A percentile compares a stretch with the other conserved stretches of the same genome.
phyloP scores from a whole-genome alignment of 768 basidiomycete genomes.

The Mycena pura region DNA sequence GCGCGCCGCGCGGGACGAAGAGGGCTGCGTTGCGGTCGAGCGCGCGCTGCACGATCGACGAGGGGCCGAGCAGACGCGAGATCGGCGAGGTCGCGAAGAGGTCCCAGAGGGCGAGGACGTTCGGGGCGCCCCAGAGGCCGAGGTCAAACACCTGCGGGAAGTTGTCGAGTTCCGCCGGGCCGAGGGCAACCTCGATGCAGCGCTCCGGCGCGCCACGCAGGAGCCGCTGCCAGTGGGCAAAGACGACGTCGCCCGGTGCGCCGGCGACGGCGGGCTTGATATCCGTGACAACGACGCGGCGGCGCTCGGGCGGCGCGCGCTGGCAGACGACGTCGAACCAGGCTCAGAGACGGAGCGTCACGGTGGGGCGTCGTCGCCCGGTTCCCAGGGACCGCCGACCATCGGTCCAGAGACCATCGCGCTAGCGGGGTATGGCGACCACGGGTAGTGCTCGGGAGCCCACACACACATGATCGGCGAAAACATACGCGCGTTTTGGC shows the following conservation, averaged over 20 bases:
- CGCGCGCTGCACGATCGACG: constrained; percentile 44
- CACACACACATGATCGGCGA: constrained; percentile 53
- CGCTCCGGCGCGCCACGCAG: constrained; percentile 49
- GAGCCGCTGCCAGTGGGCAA: constrained; percentile 46
- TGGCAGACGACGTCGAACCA: constrained; percentile 59
- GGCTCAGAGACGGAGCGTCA: constrained; percentile 49
- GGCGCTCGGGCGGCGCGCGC: constrained; percentile 38
- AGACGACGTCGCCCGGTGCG: constrained; percentile 42
- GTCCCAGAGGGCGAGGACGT: constrained; percentile 44
- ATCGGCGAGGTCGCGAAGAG: constrained; percentile 42
- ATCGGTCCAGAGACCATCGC: constrained; percentile 53
- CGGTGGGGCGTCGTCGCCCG: constrained; percentile 46
- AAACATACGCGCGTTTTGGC: constrained; percentile 58
- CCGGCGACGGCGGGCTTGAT: constrained; percentile 44
- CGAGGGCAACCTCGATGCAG: constrained; percentile 49
- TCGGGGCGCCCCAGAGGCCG: constrained; percentile 39
- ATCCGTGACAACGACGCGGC: constrained; percentile 46
- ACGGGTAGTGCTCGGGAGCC: constrained; percentile 50
- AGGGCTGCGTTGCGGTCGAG: constrained; percentile 45
- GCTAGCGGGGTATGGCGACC: constrained; percentile 36
- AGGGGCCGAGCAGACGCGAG: constrained; percentile 39
- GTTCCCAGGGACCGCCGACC: constrained; percentile 49
- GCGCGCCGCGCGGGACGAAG: constrained; percentile 38
- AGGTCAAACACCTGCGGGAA: constrained; percentile 45
- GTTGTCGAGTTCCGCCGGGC: constrained; percentile 32